A percentile compares a stretch with the other conserved stretches of the same genome.
Evolutionary conservation across 164 flowering plant genomes (phyloP).

Genomic region (Warburgia ugandensis): DNA sequence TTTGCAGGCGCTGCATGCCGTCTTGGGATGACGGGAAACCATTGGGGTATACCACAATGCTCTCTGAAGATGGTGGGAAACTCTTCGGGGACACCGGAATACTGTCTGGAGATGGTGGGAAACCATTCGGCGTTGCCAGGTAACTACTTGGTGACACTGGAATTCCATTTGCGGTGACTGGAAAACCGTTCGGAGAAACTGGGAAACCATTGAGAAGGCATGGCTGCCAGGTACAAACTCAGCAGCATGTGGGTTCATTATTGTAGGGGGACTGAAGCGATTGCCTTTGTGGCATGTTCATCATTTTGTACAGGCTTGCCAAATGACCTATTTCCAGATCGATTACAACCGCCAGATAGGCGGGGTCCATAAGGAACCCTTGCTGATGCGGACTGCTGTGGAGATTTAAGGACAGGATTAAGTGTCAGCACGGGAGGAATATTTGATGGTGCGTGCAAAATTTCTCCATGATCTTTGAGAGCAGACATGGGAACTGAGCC

Average conservation of each 20-base stretch:
- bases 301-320: constrained; percentile 36
- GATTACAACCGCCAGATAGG: constrained; percentile 62
- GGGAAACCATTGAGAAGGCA: constrained; percentile 52
- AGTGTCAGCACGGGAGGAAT: constrained; percentile 40
- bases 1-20: no score
- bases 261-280: constrained; percentile 23
- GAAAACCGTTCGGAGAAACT: no score
- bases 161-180: constrained; percentile 46
- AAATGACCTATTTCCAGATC: no score
- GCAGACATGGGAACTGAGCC: constrained; percentile 25
- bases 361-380: constrained; percentile 79
- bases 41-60: constrained; percentile 24
- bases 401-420: constrained; percentile 60
- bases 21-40: constrained; percentile 31
- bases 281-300: constrained; percentile 28
- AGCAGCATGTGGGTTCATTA: constrained; percentile 83
- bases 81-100: constrained; percentile 30
- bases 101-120: no score
- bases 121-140: constrained; percentile 35
- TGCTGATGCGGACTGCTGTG: constrained; percentile 81
- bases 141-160: constrained; percentile 32
- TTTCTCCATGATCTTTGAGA: constrained; percentile 38
- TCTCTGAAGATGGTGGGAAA: constrained; percentile 26
- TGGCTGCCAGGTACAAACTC: constrained; percentile 60
- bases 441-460: constrained; percentile 35